These are phyloP conservation scores for Pyrenochaeta sp. DNA, from an alignment of 2,329 filamentous ascomycete species.

Conservation along the genomic window DNA sequence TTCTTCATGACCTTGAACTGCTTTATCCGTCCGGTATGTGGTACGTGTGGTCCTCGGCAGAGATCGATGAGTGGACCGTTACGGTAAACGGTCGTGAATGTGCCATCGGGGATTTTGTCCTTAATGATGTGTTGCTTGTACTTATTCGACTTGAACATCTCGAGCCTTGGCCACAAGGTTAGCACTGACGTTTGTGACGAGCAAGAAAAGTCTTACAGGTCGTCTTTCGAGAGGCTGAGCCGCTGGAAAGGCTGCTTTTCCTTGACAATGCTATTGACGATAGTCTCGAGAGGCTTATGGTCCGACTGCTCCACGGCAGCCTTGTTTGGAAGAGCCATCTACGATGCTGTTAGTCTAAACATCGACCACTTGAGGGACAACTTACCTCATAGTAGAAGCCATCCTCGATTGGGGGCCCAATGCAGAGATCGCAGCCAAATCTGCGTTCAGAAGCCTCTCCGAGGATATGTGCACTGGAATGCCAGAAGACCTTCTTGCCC, in stretches of 20 bases:
- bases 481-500: conserved; percentile 97
- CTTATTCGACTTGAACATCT: conserved; percentile 98
- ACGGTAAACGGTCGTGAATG: conserved; percentile 91
- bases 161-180: conserved; percentile 58
- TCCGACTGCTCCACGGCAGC: conserved; percentile 76
- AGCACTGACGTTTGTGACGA: not conserved
- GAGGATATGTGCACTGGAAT: conserved; percentile 94
- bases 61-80: conserved; percentile 95
- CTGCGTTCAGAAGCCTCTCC: conserved; percentile 91
- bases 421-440: conserved; percentile 91
- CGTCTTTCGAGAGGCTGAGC: conserved; percentile 85
- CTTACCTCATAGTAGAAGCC: conserved; percentile 88
- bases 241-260: conserved; percentile 96
- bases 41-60: conserved; percentile 93
- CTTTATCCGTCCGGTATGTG: conserved; percentile 92
- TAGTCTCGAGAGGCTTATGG: conserved; percentile 83
- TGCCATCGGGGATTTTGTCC: conserved; percentile 87
- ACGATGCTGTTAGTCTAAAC: conserved; percentile 10
- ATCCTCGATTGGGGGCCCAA: conserved; percentile 89
- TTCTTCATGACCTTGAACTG: conserved; percentile 93
- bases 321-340: conserved; percentile 81
- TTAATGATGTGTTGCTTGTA: conserved; percentile 99
- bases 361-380: not conserved
- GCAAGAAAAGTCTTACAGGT: conserved; percentile 61
- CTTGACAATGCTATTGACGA: conserved; percentile 86